Evolutionary conservation across 108 stramenopile species (phyloP).

Genomic region (Aurantiochytrium sp.): DNA sequence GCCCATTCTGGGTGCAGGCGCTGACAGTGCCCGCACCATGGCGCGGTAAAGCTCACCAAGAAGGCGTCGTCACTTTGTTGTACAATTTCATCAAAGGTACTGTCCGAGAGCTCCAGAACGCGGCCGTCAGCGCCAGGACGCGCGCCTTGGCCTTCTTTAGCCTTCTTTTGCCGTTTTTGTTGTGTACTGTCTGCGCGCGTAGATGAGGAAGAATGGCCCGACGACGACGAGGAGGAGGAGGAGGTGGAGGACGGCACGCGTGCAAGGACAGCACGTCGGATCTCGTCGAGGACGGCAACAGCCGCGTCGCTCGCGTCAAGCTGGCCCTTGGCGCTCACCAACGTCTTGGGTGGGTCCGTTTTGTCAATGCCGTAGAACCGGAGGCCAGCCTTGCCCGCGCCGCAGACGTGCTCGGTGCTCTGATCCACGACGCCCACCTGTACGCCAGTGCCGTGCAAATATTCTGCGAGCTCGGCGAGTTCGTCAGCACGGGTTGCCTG

Average conservation of each 20-base stretch:
- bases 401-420: background rate
- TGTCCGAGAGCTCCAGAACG: constrained; percentile 8
- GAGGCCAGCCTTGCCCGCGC: background rate
- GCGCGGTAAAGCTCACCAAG: constrained; percentile 50
- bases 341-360: background rate
- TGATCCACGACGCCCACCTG: background rate
- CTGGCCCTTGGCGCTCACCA: background rate
- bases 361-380: background rate
- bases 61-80: constrained; percentile 20
- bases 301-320: background rate
- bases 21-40: constrained; percentile 68
- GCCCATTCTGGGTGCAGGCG: constrained; percentile 44
- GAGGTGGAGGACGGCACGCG: background rate
- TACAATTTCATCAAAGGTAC: constrained; percentile 11
- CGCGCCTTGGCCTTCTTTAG: background rate
- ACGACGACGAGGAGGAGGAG: background rate
- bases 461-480: background rate
- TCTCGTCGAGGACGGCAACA: background rate
- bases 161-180: too few species aligned
- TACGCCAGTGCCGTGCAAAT: background rate
- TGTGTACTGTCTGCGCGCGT: too few species aligned
- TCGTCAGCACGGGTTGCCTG: background rate
- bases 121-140: background rate
- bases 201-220: background rate
- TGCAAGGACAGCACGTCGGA: background rate